Evolutionary conservation across 2,329 filamentous ascomycete species (phyloP), one percentile per base, ranked within the genome.

Genomic region (Stachybotrys chlorohalonatus): DNA sequence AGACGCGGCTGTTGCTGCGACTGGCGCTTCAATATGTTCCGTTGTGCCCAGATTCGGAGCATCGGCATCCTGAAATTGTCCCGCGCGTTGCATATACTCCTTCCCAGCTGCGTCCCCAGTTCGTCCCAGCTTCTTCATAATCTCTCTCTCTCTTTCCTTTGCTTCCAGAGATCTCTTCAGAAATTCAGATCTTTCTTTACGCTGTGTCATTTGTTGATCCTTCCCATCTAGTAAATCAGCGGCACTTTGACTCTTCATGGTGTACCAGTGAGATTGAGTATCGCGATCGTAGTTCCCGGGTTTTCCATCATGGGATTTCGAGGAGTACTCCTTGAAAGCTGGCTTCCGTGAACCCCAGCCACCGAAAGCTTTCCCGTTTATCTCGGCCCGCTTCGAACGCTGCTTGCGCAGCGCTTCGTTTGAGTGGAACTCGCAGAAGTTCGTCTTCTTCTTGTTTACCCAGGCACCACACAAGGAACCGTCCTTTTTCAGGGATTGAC

Each of bases 351-450:
- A 47, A 24, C 50, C 50, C n/a, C 11, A 42, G 17, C 32, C 62
- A 5, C 72, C 71, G 49, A 73, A 80, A 17, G 79, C 80, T 69
- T 85, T 86, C 11, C 78, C 81, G 65, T 92, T 95, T 57, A 96
- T 79, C 64, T 95, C 91, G 75, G 92, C 85, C 42, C 92, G 80
- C 1, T 79, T 76, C 11, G 82, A 76, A 32, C 77, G 75, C 53
- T 65, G 83, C 66, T 89, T 92, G 54, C 85, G 81, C 3, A 97
- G 74, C 31, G 90, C 86, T 31, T 90, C 76, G 62, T 95, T 91
- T 60, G 95, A 84, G 70, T 99, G 94, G 62, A 87, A 99, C 60
- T 96, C 91, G 72, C 94, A 99, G 67, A 88, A 90, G 62, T 95
- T 86, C 0, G 92, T 96, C 63, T 91, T 89, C 53, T 90, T 84